Evolutionary conservation across 768 basidiomycete species (phyloP), one percentile per base, ranked within the genome.

Genomic region (Pisolithus albus): DNA sequence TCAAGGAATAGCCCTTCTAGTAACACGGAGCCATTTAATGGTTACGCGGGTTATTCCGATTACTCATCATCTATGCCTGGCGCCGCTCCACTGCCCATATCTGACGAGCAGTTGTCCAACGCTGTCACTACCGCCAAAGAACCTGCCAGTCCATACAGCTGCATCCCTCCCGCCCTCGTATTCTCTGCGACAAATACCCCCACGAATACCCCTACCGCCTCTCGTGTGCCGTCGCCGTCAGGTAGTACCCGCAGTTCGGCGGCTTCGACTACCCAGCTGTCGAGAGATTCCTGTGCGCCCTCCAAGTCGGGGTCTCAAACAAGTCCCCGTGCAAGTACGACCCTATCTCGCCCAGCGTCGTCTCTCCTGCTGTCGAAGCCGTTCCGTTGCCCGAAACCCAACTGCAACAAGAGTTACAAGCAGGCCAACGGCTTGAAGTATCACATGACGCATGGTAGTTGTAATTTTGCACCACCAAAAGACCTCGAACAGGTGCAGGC

Each of bases 401-500:
- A 92, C 57, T 97, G 93, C 75, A 92, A 89, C 73, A 97, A 97
- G 76, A 81, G 81, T 47, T 96, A 95, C 75, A 95, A 95, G 75
- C 92, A 95, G 69, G 90, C 90, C 40, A 96, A 96, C 59, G 84
- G 93, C 10, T 75, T 97, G 61, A 95, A 96, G 74, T 93, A 94
- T 70, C 91, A 94, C 68, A 84, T 92, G 76, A 88, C 86, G 8
- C 91, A 92, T 64, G 92, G 93, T 8, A 86, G 84, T 56, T 97
- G 93, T 70, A 92, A 92, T 67, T 95, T 92, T 66, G 87, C 90
- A 0, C 91, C 92, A 5, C 87, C 87, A 34, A 92, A 92, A 68
- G 86, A 89, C 52, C 66, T 88, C 49, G 86, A 87, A 67, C 82
- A 85, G 44, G 81, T 88, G 6, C 83, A 85, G 56, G 85, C 83